These are phyloP conservation scores for Ogataea trehalophila DNA, from an alignment of 805 yeast species.

Conservation along the genomic window DNA sequence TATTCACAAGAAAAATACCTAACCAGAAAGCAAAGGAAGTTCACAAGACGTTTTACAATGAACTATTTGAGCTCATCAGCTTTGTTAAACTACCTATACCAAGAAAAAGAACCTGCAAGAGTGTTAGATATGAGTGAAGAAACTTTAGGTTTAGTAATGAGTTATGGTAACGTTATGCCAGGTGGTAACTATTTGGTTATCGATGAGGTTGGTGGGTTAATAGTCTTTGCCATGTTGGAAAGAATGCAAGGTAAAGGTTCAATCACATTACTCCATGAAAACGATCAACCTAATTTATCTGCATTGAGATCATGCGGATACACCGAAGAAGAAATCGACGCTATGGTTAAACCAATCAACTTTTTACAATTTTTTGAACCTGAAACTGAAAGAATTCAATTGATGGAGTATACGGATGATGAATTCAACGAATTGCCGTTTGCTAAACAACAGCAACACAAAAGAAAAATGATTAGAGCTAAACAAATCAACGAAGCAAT, in stretches of 20 bases:
- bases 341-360: constrained; percentile 64
- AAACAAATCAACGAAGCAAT: constrained; percentile 45
- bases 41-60: constrained; percentile 77
- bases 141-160: constrained; percentile 70
- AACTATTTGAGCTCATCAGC: constrained; percentile 69
- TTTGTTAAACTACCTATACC: constrained; percentile 59
- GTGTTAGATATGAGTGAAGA: constrained; percentile 84
- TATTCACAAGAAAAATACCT: constrained; percentile 90
- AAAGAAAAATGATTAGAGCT: constrained; percentile 57
- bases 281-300: constrained; percentile 84
- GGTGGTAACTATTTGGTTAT: constrained; percentile 85
- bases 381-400: constrained; percentile 45
- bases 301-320: constrained; percentile 64
- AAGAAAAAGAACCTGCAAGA: constrained; percentile 68
- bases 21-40: constrained; percentile 88
- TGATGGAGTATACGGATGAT: constrained; percentile 42
- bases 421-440: constrained; percentile 54
- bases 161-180: constrained; percentile 76
- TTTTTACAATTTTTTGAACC: constrained; percentile 83
- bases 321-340: constrained; percentile 44
- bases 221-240: constrained; percentile 81
- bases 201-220: constrained; percentile 94
- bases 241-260: constrained; percentile 77
- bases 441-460: constrained; percentile 59
- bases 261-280: constrained; percentile 78